Evolutionary conservation across 768 basidiomycete genomes (phyloP), one percentile per base, ranked within the genome.

Genomic region (Lactarius hatsudake): DNA sequence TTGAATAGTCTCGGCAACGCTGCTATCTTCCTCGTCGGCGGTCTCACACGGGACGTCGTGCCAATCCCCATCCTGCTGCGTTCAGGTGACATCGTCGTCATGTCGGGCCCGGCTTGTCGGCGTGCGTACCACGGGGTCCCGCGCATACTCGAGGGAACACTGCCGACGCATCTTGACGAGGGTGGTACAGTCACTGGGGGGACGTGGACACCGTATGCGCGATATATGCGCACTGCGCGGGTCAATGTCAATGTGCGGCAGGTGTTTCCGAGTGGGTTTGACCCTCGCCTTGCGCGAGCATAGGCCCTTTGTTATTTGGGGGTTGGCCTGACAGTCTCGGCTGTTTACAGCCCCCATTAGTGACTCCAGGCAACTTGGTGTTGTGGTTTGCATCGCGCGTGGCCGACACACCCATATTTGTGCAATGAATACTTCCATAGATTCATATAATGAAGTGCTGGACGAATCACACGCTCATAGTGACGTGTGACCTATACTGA

Each of bases 81-180:
- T 23, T 95, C 93, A 0, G 96, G 96, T 3, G 97, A 99, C 74
- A 86, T 90, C 1, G 80, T 97, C 26, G 87, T 98, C 72, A 97
- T 99, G 95, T 91, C 92, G 0, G 96, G 97, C 0, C 88, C 88
- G 10, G 80, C 80, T 28, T 92, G 94, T 71, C 83, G 96, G 63
- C 81, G 94, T 43, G 91, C 89, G n/a, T 98, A 92, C 75, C 96
- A 99, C 72, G 96, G 92, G 17, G 86, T 98, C 2, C 96, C 96
- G 2, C 83, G 96, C 43, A 90, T 98, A 65, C 79, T 98, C 61
- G 93, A 94, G 70, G 81, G 83, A 30, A 91, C 93, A 0, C 79
- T 94, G 0, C 95, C 96, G 1, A 72, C 78, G 10, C 83, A 91
- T 73, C 79, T 93, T 30, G 71, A 64, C 26, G 48, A 66, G 34